A percentile compares a stretch with the other conserved stretches of the same genome.
Conservation (phyloP, 768 basidiomycete species). For the Arthromyces matolae region DNA sequence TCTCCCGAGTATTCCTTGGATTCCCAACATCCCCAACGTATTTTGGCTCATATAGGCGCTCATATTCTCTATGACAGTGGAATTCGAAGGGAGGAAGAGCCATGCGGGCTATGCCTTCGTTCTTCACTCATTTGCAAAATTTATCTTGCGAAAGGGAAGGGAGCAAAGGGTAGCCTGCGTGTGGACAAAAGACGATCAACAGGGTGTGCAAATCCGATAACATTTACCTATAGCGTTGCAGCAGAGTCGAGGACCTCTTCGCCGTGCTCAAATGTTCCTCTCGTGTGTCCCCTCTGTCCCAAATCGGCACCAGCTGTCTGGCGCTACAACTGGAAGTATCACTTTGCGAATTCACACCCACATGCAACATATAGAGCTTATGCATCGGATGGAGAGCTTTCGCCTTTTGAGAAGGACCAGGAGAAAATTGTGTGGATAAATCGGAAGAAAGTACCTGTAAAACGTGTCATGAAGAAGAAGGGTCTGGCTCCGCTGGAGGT, state of each 20-base stretch:
- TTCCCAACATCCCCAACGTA: constrained; percentile 7
- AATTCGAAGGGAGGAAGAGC: constrained; percentile 4
- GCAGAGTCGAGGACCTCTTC: background rate
- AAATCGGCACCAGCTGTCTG: constrained; percentile 13
- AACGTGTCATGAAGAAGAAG: constrained; percentile 9
- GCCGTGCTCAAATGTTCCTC: constrained; percentile 23
- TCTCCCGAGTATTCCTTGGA: background rate
- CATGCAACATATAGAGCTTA: constrained; percentile 3
- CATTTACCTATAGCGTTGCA: constrained; percentile 5
- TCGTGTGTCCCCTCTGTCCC: constrained; percentile 18
- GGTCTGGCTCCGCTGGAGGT: constrained; percentile 6
- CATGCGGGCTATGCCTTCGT: constrained; percentile 21
- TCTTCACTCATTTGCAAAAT: constrained; percentile 15
- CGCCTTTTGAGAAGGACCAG: constrained; percentile 14
- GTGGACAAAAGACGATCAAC: constrained; percentile 12
- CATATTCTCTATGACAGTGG: constrained; percentile 18
- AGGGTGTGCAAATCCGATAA: constrained; percentile 3
- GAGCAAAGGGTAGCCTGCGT: constrained; percentile 2
- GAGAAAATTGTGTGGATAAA: constrained; percentile 21
- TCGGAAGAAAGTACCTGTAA: constrained; percentile 6
- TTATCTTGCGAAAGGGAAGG: constrained; percentile 12
- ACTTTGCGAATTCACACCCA: constrained; percentile 14
- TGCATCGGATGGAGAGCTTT: constrained; percentile 11
- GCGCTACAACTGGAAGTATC: constrained; percentile 19
- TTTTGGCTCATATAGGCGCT: constrained; percentile 18